A percentile compares a stretch with the other conserved stretches of the same genome.
These are phyloP conservation scores for Echria macrotheca DNA, from an alignment of 495 filamentous ascomycete genomes.

Conservation along the genomic window DNA sequence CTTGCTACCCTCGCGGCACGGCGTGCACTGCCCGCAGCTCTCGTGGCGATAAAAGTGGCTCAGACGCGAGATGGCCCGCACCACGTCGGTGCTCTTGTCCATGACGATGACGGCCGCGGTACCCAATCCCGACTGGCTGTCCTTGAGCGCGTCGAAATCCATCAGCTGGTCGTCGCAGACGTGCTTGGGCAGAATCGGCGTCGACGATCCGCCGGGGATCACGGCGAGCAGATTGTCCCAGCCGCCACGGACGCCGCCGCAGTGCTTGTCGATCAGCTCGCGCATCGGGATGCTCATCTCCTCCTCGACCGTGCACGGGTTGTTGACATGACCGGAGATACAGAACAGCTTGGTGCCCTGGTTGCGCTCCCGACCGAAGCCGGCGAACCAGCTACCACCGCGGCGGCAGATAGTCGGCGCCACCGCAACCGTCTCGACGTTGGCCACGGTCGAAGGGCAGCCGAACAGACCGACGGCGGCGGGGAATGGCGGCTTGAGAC, in stretches of 20 bases:
- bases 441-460: slow-evolving; percentile 95
- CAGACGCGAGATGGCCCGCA: slow-evolving; percentile 86
- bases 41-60: slow-evolving; percentile 98
- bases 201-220: slow-evolving; percentile 95
- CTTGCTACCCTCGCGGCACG: slow-evolving; percentile 93
- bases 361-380: slow-evolving; percentile 91
- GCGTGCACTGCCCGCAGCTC: slow-evolving; percentile 96
- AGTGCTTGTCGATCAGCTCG: slow-evolving; percentile 96
- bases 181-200: slow-evolving; percentile 82
- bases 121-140: slow-evolving; percentile 91
- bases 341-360: slow-evolving; percentile 96
- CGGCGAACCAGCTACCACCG: slow-evolving; percentile 85
- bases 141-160: slow-evolving; percentile 98
- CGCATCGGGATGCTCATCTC: slow-evolving; percentile 95
- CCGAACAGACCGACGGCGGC: slow-evolving; percentile 95
- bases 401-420: slow-evolving; percentile 93
- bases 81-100: slow-evolving; percentile 95
- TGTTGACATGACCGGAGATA: slow-evolving; percentile 98
- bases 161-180: slow-evolving; percentile 92
- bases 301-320: slow-evolving; percentile 95
- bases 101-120: slow-evolving; percentile 99
- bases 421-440: slow-evolving; percentile 95
- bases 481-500: slow-evolving; percentile 97
- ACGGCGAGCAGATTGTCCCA: slow-evolving; percentile 97
- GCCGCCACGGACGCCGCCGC: slow-evolving; percentile 89